Base-by-base conservation (phyloP, 2,329 filamentous ascomycete species). In the Orbilia quercus region DNA sequence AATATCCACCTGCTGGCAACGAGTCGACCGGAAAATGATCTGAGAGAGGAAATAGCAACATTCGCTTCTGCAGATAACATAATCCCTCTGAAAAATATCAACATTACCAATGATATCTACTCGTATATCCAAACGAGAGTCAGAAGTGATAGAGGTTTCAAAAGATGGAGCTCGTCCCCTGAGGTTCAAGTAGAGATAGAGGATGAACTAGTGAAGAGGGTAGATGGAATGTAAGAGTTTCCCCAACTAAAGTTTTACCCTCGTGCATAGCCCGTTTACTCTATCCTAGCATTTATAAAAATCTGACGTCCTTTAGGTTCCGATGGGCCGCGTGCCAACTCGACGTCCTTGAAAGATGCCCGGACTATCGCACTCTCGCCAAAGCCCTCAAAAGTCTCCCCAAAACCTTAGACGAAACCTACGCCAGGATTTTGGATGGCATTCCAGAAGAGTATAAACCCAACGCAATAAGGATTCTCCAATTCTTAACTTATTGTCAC, bases 171-270 rank as follows among this genome's bases (percentile, higher is more conserved):
- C 31, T 14, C 18, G 1, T 57, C 64, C 2, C 67, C 76, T 18
- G 74, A 78, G 1, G 59, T 78, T 31, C 51, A 51, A 22, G 47
- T 31, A 20, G 55, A 59, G 23, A 62, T 62, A 20, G 58, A 44
- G 16, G 42, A 1, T 7, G 16, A 6, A 76, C n/a, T 62, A 1
- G 5, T 14, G 14, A 31, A 18, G 12, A 78, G 78, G 23, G 75
- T 78, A 16, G 50, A 78, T 42, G 79, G 79, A 74, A 80, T 79
- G 79, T 80, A 75, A 74, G 78, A 22, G 4, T 60, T 20, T 23
- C 14, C 7, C 36, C 12, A 6, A 6, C 31, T 12, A 6, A 12
- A 12, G 6, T 40, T 14, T 6, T 40, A 14, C 36, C 14, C 12
- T 16, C 36, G 6, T 16, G 31, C 6, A 6, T 34, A 20, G 2